phyloP scores from a whole-genome alignment of 2,329 filamentous ascomycete species.

The Calonectria fujianensis region DNA sequence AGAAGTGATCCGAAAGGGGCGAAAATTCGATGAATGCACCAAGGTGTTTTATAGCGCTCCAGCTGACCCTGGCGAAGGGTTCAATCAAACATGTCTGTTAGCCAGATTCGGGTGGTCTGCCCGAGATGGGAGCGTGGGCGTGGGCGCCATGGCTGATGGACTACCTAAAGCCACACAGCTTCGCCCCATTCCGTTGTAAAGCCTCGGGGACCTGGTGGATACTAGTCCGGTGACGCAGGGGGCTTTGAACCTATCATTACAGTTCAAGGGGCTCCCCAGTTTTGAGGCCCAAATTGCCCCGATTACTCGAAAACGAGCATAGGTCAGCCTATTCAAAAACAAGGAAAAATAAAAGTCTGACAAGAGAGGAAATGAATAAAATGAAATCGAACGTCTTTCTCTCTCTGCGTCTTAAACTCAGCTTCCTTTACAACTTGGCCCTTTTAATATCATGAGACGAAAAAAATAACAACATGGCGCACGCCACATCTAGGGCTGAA shows the following conservation, averaged over 20 bases:
- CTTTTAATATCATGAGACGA: neutral
- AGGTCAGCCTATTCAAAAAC: neutral
- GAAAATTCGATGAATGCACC: neutral
- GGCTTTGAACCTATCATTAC: neutral
- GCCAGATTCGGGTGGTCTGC: neutral
- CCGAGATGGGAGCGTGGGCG: neutral
- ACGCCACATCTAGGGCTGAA: slow-evolving; percentile 10
- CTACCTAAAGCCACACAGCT: neutral
- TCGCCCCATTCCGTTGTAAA: neutral
- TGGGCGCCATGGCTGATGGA: neutral
- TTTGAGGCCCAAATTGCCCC: neutral
- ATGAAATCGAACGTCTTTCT: neutral
- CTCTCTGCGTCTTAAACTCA: neutral
- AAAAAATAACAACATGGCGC: neutral
- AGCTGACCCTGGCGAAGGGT: too few relatives aligned
- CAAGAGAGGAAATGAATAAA: neutral
- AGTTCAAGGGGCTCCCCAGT: neutral
- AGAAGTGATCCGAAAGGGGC: neutral
- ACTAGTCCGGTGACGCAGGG: neutral
- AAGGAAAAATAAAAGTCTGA: neutral
- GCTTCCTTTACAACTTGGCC: neutral
- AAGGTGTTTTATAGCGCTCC: neutral
- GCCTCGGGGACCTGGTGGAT: neutral
- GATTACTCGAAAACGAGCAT: neutral
- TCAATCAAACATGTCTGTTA: neutral